A percentile compares a stretch with the other conserved stretches of the same genome.
phyloP scores from a whole-genome alignment of 164 flowering plant genomes.

The Nymphaea colorata region DNA sequence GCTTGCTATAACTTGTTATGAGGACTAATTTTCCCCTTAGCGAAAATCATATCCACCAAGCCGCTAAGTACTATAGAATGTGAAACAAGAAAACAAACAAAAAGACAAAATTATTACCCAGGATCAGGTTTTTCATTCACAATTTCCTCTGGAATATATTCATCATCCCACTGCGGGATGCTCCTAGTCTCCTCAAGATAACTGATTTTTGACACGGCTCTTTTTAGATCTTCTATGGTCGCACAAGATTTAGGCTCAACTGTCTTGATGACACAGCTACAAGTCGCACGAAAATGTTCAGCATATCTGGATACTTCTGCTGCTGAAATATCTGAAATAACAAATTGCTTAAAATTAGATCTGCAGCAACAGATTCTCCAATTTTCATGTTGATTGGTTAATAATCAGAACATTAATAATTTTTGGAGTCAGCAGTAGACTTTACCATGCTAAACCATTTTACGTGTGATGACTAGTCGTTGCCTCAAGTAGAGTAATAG shows the following conservation, averaged over 20 bases:
- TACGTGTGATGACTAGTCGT: too few relatives aligned
- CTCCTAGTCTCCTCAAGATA: slow-evolving; percentile 42
- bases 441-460: too few relatives aligned
- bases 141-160: slow-evolving; percentile 83
- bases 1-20: not conserved
- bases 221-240: slow-evolving; percentile 50
- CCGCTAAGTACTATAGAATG: too few relatives aligned
- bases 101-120: slow-evolving; percentile 37
- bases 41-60: too few relatives aligned
- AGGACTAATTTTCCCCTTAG: too few relatives aligned
- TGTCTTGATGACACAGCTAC: slow-evolving; percentile 70
- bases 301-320: slow-evolving; percentile 59
- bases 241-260: slow-evolving; percentile 70
- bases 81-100: too few relatives aligned
- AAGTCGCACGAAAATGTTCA: slow-evolving; percentile 48
- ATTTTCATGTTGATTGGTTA: not conserved
- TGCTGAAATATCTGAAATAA: slow-evolving; percentile 51
- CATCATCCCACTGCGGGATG: slow-evolving; percentile 86
- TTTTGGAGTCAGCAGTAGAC: too few relatives aligned
- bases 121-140: slow-evolving; percentile 54
- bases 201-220: slow-evolving; percentile 41
- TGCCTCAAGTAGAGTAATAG: too few relatives aligned
- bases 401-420: too few relatives aligned
- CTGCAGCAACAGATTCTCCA: not conserved
- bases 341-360: not conserved